Conservation (phyloP, 805 yeast species). For the Diddensiella santjacobensis region DNA sequence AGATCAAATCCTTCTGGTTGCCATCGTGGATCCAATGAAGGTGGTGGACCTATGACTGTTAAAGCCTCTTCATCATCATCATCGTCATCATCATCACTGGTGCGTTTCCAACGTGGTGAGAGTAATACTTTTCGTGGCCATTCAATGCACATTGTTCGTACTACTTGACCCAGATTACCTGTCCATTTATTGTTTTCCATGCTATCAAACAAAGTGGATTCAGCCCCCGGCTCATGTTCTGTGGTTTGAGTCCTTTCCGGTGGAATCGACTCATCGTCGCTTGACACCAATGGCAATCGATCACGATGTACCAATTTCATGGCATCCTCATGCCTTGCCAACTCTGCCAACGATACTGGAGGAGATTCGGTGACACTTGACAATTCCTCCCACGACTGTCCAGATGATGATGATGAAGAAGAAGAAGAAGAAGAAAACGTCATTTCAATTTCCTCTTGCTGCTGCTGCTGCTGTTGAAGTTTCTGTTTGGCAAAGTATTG, state of each 20-base stretch:
- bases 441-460: too few relatives aligned
- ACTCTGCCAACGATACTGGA: background rate
- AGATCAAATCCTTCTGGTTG: background rate
- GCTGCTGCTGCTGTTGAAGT: background rate
- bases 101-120: background rate
- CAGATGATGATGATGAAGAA: too few relatives aligned
- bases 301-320: background rate
- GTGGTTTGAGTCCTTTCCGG: background rate
- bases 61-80: background rate
- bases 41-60: background rate
- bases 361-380: too few relatives aligned
- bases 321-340: background rate
- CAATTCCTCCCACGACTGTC: too few relatives aligned
- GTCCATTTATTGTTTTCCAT: background rate
- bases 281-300: background rate
- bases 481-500: too few relatives aligned
- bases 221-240: background rate
- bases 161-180: background rate
- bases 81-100: background rate
- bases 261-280: background rate
- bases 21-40: background rate
- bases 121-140: background rate
- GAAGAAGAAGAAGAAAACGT: too few relatives aligned
- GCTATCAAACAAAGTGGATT: background rate
- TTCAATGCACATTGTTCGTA: background rate